These are phyloP conservation scores for Penicillium occitanis DNA, from an alignment of 2,329 filamentous ascomycete species.

Conservation along the genomic window DNA sequence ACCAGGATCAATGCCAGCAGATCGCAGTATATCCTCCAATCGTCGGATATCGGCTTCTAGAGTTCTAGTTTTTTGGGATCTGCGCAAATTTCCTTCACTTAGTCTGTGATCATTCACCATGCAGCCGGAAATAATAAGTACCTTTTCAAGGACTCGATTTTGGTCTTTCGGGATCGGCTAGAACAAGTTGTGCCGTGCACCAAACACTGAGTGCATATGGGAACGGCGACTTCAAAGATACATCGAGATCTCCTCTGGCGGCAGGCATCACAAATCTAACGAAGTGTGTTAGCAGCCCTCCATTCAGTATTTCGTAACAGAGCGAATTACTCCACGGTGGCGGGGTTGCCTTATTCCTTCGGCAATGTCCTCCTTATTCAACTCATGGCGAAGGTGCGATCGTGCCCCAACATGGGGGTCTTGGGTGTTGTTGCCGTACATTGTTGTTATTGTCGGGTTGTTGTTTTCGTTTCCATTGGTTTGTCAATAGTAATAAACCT, in stretches of 20 bases:
- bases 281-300: not conserved
- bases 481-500: not conserved
- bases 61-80: conserved; percentile 7
- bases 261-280: conserved; percentile 18
- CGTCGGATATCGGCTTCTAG: conserved; percentile 11
- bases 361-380: not conserved
- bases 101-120: not conserved
- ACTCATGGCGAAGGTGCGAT: not conserved
- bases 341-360: not conserved
- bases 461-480: not conserved
- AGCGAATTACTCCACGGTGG: conserved; percentile 6
- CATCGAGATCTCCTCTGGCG: conserved; percentile 17
- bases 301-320: not conserved
- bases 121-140: not conserved
- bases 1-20: conserved; percentile 19
- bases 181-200: conserved; percentile 11
- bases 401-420: not conserved
- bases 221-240: conserved; percentile 10
- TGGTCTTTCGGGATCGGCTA: conserved; percentile 7
- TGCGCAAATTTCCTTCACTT: not conserved
- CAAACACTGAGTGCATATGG: conserved; percentile 16
- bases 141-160: conserved; percentile 20
- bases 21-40: conserved; percentile 18
- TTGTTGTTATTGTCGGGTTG: conserved; percentile 1
- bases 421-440: conserved; percentile 6